phyloP scores from a whole-genome alignment of 2,329 filamentous ascomycete genomes.

The Epichloe sylvatica region DNA sequence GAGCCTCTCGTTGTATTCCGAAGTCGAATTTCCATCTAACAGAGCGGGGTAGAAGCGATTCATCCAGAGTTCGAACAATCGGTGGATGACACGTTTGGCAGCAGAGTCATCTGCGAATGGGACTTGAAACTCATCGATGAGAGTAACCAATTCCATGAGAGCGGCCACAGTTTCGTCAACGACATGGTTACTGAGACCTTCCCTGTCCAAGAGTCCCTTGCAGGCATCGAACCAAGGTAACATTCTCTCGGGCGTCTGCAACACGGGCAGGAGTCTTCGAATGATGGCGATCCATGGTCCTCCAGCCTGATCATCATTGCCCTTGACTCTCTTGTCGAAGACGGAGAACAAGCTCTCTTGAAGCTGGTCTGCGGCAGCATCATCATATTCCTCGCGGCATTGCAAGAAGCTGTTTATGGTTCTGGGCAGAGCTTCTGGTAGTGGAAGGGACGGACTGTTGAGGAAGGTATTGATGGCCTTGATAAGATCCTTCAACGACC shows the following conservation, averaged over 20 bases:
- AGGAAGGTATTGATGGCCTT: slow-evolving; percentile 42
- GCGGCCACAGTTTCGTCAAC: slow-evolving; percentile 52
- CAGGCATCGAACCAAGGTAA: slow-evolving; percentile 57
- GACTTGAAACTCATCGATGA: slow-evolving; percentile 44
- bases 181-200: slow-evolving; percentile 48
- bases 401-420: slow-evolving; percentile 54
- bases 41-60: slow-evolving; percentile 28
- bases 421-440: slow-evolving; percentile 50
- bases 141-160: slow-evolving; percentile 48
- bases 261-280: slow-evolving; percentile 46
- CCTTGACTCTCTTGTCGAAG: slow-evolving; percentile 50
- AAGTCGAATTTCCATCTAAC: slow-evolving; percentile 22
- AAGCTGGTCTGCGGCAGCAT: slow-evolving; percentile 53
- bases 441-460: slow-evolving; percentile 38
- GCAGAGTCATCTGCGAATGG: slow-evolving; percentile 26
- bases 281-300: slow-evolving; percentile 57
- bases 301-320: slow-evolving; percentile 39
- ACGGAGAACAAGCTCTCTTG: slow-evolving; percentile 58
- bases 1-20: slow-evolving; percentile 35
- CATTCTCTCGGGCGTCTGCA: slow-evolving; percentile 48
- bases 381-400: slow-evolving; percentile 53
- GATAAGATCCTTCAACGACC: slow-evolving; percentile 46
- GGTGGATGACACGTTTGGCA: slow-evolving; percentile 38
- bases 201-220: slow-evolving; percentile 25
- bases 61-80: slow-evolving; percentile 44